Conservation (phyloP, 2,329 filamentous ascomycete genomes). For the Uncinocarpus reesii region DNA sequence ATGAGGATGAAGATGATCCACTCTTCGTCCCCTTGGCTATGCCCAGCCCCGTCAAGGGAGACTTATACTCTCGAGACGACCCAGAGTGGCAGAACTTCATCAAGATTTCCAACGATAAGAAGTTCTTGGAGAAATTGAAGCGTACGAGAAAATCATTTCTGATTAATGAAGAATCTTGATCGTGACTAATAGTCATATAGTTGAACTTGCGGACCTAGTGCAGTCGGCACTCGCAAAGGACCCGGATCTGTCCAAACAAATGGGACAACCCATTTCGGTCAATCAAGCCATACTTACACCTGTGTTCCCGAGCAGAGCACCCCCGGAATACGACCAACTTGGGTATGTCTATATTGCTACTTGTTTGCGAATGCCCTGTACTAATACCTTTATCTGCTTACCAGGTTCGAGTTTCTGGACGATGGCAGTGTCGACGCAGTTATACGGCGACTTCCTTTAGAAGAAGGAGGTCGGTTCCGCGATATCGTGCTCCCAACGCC, state of each 20-base stretch:
- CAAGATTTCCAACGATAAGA: slow-evolving; percentile 3
- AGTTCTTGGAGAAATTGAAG: background rate
- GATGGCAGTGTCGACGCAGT: slow-evolving; percentile 8
- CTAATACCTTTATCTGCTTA: background rate
- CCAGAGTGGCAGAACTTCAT: slow-evolving; percentile 13
- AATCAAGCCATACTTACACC: background rate
- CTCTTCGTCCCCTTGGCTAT: slow-evolving; percentile 16
- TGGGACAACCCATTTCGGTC: slow-evolving; percentile 7
- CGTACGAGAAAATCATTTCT: background rate
- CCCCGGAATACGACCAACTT: slow-evolving; percentile 11
- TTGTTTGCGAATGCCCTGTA: background rate
- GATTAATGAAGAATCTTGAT: background rate
- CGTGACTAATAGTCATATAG: background rate
- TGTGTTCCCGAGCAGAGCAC: slow-evolving; percentile 10
- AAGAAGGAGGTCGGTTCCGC: slow-evolving; percentile 14
- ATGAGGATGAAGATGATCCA: slow-evolving; percentile 2
- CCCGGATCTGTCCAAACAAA: background rate
- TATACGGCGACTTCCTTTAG: slow-evolving; percentile 9
- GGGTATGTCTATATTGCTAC: slow-evolving; percentile 11
- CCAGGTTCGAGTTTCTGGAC: slow-evolving; percentile 13
- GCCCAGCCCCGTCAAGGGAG: slow-evolving; percentile 10
- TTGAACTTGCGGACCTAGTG: background rate
- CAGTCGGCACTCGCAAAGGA: background rate
- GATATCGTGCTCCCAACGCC: slow-evolving; percentile 8
- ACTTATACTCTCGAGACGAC: slow-evolving; percentile 9